Conservation (phyloP, 192 early-diverging fungal species). For the Pilobolus umbonatus region DNA sequence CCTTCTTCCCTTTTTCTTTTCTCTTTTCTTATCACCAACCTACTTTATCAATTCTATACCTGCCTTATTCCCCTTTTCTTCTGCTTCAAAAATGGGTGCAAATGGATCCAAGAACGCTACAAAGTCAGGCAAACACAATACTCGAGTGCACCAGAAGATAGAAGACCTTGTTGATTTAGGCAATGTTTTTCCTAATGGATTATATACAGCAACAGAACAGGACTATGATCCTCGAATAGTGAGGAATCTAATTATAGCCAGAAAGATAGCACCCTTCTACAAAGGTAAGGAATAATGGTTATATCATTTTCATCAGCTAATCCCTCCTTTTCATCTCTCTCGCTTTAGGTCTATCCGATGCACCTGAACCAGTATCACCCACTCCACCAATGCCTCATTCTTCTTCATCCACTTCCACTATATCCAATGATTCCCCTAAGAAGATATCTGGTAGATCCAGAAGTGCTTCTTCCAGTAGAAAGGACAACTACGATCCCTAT, state of each 20-base stretch:
- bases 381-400: slow-evolving; percentile 19
- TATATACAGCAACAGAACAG: slow-evolving; percentile 61
- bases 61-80: background rate
- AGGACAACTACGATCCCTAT: slow-evolving; percentile 11
- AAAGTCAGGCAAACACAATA: background rate
- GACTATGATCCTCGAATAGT: slow-evolving; percentile 77
- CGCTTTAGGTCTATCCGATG: slow-evolving; percentile 32
- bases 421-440: background rate
- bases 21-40: background rate
- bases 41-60: background rate
- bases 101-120: slow-evolving; percentile 24
- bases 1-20: background rate
- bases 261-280: slow-evolving; percentile 86
- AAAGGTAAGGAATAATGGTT: slow-evolving; percentile 50
- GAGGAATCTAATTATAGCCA: slow-evolving; percentile 64
- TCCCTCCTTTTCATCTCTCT: background rate
- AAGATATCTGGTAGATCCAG: slow-evolving; percentile 7
- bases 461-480: slow-evolving; percentile 24
- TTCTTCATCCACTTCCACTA: background rate
- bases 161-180: slow-evolving; percentile 58
- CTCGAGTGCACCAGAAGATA: slow-evolving; percentile 16
- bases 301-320: background rate
- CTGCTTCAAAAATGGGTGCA: slow-evolving; percentile 22
- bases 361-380: slow-evolving; percentile 23
- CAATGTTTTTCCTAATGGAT: slow-evolving; percentile 56